A percentile compares a stretch with the other conserved stretches of the same genome.
phyloP scores from a whole-genome alignment of 345 rosid genomes.

The Erysimum cheiranthoides region DNA sequence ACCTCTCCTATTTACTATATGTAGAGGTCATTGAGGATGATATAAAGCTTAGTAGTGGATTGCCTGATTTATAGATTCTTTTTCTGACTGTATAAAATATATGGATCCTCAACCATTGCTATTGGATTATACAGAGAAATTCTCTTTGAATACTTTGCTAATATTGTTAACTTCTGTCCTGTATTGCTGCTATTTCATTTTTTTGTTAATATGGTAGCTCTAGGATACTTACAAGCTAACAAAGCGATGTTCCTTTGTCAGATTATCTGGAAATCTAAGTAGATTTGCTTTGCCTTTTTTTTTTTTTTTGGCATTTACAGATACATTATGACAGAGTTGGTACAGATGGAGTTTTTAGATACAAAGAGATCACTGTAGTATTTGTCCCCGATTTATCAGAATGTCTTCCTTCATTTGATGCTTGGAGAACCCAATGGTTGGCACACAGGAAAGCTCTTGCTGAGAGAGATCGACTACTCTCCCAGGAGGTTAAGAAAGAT shows the following conservation, averaged over 20 bases:
- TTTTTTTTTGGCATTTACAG: constrained; percentile 52
- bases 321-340: constrained; percentile 94
- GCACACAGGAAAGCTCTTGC: constrained; percentile 72
- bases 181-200: constrained; percentile 1
- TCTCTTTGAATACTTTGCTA: neutral
- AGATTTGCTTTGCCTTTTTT: constrained; percentile 3
- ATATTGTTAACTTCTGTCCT: neutral
- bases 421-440: constrained; percentile 84
- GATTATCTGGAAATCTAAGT: constrained; percentile 14
- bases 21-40: constrained; percentile 15
- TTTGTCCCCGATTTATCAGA: constrained; percentile 94
- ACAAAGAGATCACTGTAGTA: constrained; percentile 85
- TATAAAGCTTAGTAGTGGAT: constrained; percentile 15
- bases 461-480: constrained; percentile 66
- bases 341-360: constrained; percentile 80
- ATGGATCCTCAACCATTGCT: constrained; percentile 16
- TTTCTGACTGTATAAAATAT: constrained; percentile 2
- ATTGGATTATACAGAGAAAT: constrained; percentile 8
- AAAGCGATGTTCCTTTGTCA: constrained; percentile 21
- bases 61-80: neutral
- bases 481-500: constrained; percentile 62
- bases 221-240: constrained; percentile 9
- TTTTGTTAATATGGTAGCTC: constrained; percentile 1
- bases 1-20: constrained; percentile 4
- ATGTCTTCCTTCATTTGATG: constrained; percentile 83